Conservation (phyloP, 441 rosid genomes). For the Jatropha podagrica region DNA sequence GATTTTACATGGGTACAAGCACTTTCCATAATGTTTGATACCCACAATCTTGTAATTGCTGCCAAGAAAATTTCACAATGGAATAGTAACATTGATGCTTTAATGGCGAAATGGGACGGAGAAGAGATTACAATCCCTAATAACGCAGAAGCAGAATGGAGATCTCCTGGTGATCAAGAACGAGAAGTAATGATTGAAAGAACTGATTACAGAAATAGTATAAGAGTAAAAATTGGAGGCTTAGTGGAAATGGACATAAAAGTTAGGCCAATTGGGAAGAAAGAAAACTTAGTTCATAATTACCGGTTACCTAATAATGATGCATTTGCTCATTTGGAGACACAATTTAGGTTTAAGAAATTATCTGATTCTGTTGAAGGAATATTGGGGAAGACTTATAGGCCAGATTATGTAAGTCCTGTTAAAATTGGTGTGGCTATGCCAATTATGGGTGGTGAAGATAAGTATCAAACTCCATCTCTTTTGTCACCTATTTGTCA, state of each 20-base stretch:
- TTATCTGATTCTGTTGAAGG: conserved; percentile 70
- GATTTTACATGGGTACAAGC: conserved; percentile 97
- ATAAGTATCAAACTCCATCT: conserved; percentile 71
- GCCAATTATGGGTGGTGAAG: conserved; percentile 95
- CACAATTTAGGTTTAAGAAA: conserved; percentile 62
- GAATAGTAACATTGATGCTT: conserved; percentile 53
- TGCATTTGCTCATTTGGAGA: conserved; percentile 84
- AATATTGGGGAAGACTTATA: conserved; percentile 78
- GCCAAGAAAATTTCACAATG: conserved; percentile 58
- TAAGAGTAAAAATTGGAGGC: conserved; percentile 54
- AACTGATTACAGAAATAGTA: conserved; percentile 59
- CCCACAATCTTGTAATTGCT: conserved; percentile 58
- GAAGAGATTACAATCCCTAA: conserved; percentile 43
- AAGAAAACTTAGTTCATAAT: conserved; percentile 70
- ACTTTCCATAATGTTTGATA: conserved; percentile 58
- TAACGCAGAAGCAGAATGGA: conserved; percentile 66
- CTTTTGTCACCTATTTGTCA: conserved; percentile 60
- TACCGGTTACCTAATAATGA: conserved; percentile 68
- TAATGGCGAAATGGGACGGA: conserved; percentile 46
- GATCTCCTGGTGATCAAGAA: conserved; percentile 10
- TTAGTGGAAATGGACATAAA: conserved; percentile 57
- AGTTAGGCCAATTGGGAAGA: conserved; percentile 63
- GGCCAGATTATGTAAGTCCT: conserved; percentile 67
- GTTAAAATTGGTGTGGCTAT: conserved; percentile 74
- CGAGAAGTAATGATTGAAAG: conserved; percentile 57